phyloP scores from a whole-genome alignment of 1,284 basidiomycete species.

The Cutaneotrichosporon curvatum region DNA sequence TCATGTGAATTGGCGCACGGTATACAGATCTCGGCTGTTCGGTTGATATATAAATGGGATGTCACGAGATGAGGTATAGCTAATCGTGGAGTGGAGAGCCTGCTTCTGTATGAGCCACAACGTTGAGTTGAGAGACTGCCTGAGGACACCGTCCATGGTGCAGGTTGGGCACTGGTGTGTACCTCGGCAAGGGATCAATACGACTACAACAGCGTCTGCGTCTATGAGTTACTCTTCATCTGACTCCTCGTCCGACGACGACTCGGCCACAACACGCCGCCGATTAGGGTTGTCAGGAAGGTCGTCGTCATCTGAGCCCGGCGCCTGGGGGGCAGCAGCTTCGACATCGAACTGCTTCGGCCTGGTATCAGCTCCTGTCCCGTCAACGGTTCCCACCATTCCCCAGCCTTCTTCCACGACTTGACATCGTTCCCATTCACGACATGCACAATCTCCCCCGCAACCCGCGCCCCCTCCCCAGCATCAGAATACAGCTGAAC shows the following conservation, averaged over 20 bases:
- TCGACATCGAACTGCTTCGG: slow-evolving; percentile 16
- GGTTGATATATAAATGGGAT: too few species aligned
- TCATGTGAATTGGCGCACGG: too few species aligned
- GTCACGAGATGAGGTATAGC: too few species aligned
- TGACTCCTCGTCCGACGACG: slow-evolving; percentile 10
- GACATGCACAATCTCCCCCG: slow-evolving; percentile 35
- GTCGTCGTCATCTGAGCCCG: slow-evolving; percentile 2
- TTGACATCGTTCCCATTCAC: slow-evolving; percentile 30
- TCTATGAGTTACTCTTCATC: too few species aligned
- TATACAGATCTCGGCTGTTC: too few species aligned
- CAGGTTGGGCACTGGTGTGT: too few species aligned
- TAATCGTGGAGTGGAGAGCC: too few species aligned
- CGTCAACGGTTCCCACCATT: slow-evolving; percentile 27
- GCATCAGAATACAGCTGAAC: slow-evolving; percentile 25
- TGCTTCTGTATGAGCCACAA: too few species aligned
- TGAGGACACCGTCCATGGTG: too few species aligned
- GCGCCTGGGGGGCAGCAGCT: background rate
- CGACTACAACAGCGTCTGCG: too few species aligned
- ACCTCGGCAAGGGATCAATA: too few species aligned
- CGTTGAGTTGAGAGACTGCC: too few species aligned
- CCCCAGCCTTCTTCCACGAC: slow-evolving; percentile 30
- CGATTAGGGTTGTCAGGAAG: slow-evolving; percentile 21
- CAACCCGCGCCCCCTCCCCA: slow-evolving; percentile 16
- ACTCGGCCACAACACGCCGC: slow-evolving; percentile 4
- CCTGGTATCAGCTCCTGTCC: slow-evolving; percentile 6